Evolutionary conservation across 371 early-diverging fungal genomes (phyloP), one percentile per base, ranked within the genome.

Genomic region (Synchytrium microbalum): DNA sequence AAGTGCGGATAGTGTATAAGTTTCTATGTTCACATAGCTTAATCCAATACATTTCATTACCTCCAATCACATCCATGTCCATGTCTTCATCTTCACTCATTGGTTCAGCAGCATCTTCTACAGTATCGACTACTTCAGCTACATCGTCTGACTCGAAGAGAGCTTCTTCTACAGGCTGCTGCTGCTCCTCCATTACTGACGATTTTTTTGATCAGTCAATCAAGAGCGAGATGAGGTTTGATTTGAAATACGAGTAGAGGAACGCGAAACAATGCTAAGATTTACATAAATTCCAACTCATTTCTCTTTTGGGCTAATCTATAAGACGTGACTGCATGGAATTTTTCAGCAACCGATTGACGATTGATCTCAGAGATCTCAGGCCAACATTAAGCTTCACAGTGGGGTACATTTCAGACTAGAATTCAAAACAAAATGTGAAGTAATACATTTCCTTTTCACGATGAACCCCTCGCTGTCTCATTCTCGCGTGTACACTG

Each of bases 111-210:
- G 24, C 64, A 3, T 65, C 70, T 10, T 75, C 75, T 3, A 19
- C 38, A 0, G 60, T 64, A 38, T 38, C 10, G 19, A 68, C 46
- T 5, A 57, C 69, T 53, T 73, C 74, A 32, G 30, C 59, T 56
- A 63, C 66, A n/a, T 62, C 66, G 10, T 62, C 76, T 0, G 69
- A 56, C 58, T 86, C 86, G 58, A 84, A 65, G 69, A 83, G 78
- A 25, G 79, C 78, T 26, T 82, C 83, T 52, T 82, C 83, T 30
- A 78, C n/a, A n/a, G n/a, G n/a, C n/a, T n/a, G n/a, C n/a, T n/a
- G 83, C 24, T 75, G 81, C 24, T 71, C 67, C 8, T 73, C 77
- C 63, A 60, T 60, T 56, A 57, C 54, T 14, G 23, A 29, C 23
- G 14, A 14, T 58, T 61, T 32, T 62, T 62, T 10, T 10, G 24